Evolutionary conservation across 2,329 filamentous ascomycete species (phyloP), one percentile per base, ranked within the genome.

Genomic region (Pseudogymnoascus sp.): DNA sequence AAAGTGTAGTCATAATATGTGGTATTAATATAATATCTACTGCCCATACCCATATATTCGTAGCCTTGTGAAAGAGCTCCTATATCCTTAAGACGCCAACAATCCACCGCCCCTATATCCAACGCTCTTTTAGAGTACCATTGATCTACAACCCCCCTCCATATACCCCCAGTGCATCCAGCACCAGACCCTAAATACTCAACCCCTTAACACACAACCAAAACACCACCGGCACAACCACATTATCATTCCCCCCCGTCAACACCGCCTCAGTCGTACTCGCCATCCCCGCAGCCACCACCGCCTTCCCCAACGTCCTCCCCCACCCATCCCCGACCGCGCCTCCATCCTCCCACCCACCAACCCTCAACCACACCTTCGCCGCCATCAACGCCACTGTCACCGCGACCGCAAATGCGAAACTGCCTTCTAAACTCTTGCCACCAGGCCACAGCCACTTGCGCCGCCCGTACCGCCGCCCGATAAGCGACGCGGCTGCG

Each of bases 361-460:
- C 93, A 23, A 91, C 65, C 42, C 82, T 79, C 66, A 97, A 78
- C 92, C 93, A 97, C 14, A 79, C 72, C 69, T 87, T 88, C 2
- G 88, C 88, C 4, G 82, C 78, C 46, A 88, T 76, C 53, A 97
- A 80, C 0, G 93, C 95, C 3, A 82, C 67, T 61, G 88, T 89
- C 3, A 97, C 95, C 2, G 91, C 93, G 3, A 79, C 75, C 1
- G 88, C 88, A 75, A 99, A 97, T 0, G 95, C 95, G 5, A 88
- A 68, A 67, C 84, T 88, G 63, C 95, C 95, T 75, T 99, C 93
- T 1, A 99, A 80, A 66, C 91, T 96, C 81, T 99, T 99, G 12
- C 93, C 93, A 3, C 95, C 95, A 12, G 91, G 90, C 95, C 95
- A 99, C 23, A 93, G 83, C 95, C 95, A 99, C 78, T 97, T 97